phyloP scores from a whole-genome alignment of 345 rosid species.

The Isatis tinctoria region DNA sequence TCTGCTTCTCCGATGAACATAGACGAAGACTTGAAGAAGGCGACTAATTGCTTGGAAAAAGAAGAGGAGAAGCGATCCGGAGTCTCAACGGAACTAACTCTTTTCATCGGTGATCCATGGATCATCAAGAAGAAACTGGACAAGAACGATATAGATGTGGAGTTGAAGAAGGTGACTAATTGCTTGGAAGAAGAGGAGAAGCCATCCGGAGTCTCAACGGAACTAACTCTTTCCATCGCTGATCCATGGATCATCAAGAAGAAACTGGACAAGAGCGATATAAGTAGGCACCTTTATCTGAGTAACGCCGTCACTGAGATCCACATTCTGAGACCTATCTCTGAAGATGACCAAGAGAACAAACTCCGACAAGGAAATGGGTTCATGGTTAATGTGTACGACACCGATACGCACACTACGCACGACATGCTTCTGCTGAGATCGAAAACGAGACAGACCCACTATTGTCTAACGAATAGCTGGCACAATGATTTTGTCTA shows the following conservation, averaged over 20 bases:
- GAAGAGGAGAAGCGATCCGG: not conserved
- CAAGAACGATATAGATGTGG: not conserved
- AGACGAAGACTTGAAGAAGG: not conserved
- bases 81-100: not conserved
- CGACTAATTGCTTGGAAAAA: not conserved
- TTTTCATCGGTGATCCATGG: not conserved
- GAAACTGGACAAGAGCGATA: not conserved
- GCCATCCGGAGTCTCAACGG: not conserved
- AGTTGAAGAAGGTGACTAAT: not conserved
- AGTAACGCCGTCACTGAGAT: not conserved
- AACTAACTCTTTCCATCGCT: not conserved
- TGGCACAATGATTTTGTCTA: not conserved
- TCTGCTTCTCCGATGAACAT: not conserved
- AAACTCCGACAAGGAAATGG: not conserved
- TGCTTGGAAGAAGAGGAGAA: not conserved
- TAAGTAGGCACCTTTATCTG: not conserved
- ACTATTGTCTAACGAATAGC: not conserved
- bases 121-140: not conserved
- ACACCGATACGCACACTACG: not conserved
- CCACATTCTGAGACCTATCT: not conserved
- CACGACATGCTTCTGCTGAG: not conserved
- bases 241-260: slow-evolving; percentile 1
- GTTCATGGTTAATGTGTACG: not conserved
- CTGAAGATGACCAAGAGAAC: not conserved
- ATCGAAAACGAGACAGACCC: too few relatives aligned